These are phyloP conservation scores for Monosporascus sp. DNA, from an alignment of 2,329 filamentous ascomycete species.

Conservation along the genomic window DNA sequence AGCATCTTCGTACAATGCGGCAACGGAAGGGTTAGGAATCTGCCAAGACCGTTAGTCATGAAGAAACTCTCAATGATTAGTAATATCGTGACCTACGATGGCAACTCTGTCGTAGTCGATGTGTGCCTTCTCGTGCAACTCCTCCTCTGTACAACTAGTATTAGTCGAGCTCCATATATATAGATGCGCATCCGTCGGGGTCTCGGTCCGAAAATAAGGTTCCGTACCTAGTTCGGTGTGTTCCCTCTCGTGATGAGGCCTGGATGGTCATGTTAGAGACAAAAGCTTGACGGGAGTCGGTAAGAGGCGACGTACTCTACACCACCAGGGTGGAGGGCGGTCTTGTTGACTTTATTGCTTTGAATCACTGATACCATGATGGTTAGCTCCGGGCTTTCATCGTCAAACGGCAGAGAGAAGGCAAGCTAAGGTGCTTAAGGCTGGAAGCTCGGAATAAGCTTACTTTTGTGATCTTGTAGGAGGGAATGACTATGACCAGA, in stretches of 20 bases:
- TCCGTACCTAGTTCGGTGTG: conserved; percentile 81
- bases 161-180: conserved; percentile 8
- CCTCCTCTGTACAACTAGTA: conserved; percentile 58
- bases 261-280: conserved; percentile 34
- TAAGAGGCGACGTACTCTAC: conserved; percentile 63
- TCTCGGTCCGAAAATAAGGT: conserved; percentile 1
- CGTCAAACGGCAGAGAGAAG: not conserved
- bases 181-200: not conserved
- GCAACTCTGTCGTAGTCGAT: conserved; percentile 98
- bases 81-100: conserved; percentile 61
- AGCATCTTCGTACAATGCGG: conserved; percentile 97
- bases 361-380: conserved; percentile 39
- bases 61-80: conserved; percentile 1
- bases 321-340: conserved; percentile 83
- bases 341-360: conserved; percentile 74
- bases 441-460: conserved; percentile 1
- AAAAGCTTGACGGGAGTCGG: conserved; percentile 3
- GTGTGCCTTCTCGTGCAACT: conserved; percentile 94
- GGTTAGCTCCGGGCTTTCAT: conserved; percentile 12
- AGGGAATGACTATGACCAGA: conserved; percentile 27
- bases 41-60: conserved; percentile 25
- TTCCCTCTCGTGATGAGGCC: conserved; percentile 63
- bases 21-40: conserved; percentile 89
- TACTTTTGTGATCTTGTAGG: conserved; percentile 22
- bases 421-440: not conserved